Conservation (phyloP, 768 basidiomycete species). For the Suillus alpinus region DNA sequence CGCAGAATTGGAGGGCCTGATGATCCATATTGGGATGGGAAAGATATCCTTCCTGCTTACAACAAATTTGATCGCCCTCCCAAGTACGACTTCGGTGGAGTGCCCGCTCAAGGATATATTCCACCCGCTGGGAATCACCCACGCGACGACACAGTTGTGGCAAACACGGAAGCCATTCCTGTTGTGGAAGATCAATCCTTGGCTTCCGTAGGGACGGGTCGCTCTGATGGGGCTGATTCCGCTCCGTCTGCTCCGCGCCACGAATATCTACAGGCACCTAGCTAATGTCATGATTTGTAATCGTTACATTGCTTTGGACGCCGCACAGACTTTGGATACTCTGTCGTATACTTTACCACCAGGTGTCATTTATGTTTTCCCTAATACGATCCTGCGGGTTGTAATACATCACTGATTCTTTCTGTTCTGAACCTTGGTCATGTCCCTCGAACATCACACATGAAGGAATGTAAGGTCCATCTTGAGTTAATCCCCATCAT, state of each 20-base stretch:
- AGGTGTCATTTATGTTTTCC: not conserved
- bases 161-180: not conserved
- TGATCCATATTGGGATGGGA: slow-evolving; percentile 34
- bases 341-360: not conserved
- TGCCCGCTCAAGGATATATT: not conserved
- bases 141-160: not conserved
- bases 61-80: slow-evolving; percentile 45
- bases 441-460: not conserved
- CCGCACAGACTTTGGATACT: not conserved
- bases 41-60: slow-evolving; percentile 49
- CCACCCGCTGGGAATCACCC: not conserved
- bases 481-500: not conserved
- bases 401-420: not conserved
- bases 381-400: not conserved
- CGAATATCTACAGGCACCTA: not conserved
- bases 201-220: not conserved
- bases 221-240: not conserved
- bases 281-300: not conserved
- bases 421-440: not conserved
- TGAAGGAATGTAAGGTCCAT: not conserved
- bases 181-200: not conserved
- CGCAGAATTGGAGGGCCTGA: slow-evolving; percentile 33
- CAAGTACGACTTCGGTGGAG: slow-evolving; percentile 34
- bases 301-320: not conserved
- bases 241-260: not conserved